Conservation (phyloP, 2,329 filamentous ascomycete genomes). For the Bertia moriformis region DNA sequence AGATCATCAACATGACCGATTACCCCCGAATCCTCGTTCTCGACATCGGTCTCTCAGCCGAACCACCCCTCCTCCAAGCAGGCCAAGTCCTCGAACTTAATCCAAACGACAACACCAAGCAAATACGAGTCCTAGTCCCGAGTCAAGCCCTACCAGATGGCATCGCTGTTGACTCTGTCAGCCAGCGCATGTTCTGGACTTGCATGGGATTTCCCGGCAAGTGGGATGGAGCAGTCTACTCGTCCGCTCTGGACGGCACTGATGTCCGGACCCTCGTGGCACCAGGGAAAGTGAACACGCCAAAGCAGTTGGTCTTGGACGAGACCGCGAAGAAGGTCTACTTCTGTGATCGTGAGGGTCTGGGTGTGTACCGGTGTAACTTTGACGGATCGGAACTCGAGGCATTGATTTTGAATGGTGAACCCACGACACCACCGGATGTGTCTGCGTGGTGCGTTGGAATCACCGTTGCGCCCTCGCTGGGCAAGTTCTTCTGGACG, state of each 20-base stretch:
- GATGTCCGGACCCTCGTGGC: conserved; percentile 26
- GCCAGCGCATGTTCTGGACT: conserved; percentile 29
- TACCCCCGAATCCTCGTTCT: too few relatives aligned
- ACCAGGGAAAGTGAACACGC: conserved; percentile 29
- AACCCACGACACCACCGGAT: conserved; percentile 14
- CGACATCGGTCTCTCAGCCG: background rate
- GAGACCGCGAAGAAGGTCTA: conserved; percentile 17
- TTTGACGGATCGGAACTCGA: conserved; percentile 22
- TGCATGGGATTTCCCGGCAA: conserved; percentile 26
- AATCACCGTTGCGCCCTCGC: conserved; percentile 25
- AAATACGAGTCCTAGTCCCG: conserved; percentile 6
- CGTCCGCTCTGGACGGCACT: conserved; percentile 31
- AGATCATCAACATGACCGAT: too few relatives aligned
- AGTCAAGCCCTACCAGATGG: conserved; percentile 24
- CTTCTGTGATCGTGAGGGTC: conserved; percentile 27
- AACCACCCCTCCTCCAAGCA: background rate
- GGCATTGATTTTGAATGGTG: conserved; percentile 20
- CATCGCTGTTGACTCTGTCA: conserved; percentile 18
- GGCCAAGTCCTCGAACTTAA: background rate
- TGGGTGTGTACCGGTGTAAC: conserved; percentile 20
- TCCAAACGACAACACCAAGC: background rate
- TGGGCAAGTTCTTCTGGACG: conserved; percentile 39
- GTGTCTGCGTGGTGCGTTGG: conserved; percentile 36
- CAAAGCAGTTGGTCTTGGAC: conserved; percentile 24
- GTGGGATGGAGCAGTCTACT: conserved; percentile 25